Evolutionary conservation across 2,329 filamentous ascomycete species (phyloP).

Genomic region (Spiromastix sp.): DNA sequence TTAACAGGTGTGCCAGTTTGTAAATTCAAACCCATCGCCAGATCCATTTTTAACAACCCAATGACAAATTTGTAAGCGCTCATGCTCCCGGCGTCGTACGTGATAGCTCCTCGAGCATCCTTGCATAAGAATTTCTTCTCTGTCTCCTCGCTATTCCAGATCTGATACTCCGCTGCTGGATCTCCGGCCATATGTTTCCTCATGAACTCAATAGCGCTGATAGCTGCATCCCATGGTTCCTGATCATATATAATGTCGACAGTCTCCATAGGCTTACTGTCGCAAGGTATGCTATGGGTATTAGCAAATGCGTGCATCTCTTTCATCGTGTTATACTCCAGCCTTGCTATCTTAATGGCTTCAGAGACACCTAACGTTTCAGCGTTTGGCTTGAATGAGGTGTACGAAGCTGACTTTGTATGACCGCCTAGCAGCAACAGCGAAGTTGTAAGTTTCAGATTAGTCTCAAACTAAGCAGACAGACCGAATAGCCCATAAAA

Average conservation of each 20-base stretch:
- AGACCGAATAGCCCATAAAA: too few relatives aligned
- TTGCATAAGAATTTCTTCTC: conserved; percentile 31
- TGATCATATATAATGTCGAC: conserved; percentile 49
- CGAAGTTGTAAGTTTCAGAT: not conserved
- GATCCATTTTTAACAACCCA: conserved; percentile 37
- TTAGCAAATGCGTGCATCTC: conserved; percentile 46
- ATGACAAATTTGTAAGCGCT: conserved; percentile 31
- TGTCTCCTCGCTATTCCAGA: conserved; percentile 36
- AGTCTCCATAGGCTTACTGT: conserved; percentile 42
- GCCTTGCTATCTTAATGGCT: conserved; percentile 41
- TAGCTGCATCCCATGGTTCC: conserved; percentile 29
- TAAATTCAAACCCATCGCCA: conserved; percentile 24
- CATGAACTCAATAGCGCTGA: conserved; percentile 36
- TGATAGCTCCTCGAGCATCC: conserved; percentile 37
- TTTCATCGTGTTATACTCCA: conserved; percentile 45
- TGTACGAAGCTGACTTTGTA: conserved; percentile 41
- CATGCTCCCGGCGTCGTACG: conserved; percentile 37
- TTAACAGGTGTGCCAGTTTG: conserved; percentile 22
- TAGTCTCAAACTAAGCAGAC: not conserved
- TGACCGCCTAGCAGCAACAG: conserved; percentile 32
- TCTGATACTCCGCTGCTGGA: conserved; percentile 33
- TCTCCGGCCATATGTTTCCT: conserved; percentile 34
- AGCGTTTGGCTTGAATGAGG: conserved; percentile 41
- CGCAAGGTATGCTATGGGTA: conserved; percentile 39
- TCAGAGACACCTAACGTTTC: conserved; percentile 36